phyloP scores from a whole-genome alignment of 2,329 filamentous ascomycete genomes.

The Talaromyces albobiverticillius region DNA sequence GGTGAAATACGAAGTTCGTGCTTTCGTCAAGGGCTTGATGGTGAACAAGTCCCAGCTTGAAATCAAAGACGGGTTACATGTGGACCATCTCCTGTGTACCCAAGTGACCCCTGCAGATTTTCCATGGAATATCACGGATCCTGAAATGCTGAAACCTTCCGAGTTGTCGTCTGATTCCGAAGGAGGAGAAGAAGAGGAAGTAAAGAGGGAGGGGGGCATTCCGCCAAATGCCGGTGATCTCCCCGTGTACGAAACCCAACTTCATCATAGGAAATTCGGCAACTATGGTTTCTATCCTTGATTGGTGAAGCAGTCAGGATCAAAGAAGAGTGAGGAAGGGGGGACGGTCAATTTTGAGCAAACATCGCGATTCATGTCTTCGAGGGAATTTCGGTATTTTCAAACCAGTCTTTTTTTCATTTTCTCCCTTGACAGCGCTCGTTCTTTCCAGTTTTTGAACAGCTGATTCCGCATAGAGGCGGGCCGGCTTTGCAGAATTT shows the following conservation, averaged over 20 bases:
- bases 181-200: background rate
- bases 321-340: background rate
- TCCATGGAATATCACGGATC: constrained; percentile 32
- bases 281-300: background rate
- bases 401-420: background rate
- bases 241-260: background rate
- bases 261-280: background rate
- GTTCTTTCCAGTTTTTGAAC: no score
- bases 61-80: constrained; percentile 24
- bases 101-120: constrained; percentile 39
- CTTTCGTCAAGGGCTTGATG: constrained; percentile 33
- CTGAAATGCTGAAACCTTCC: constrained; percentile 15
- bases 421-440: background rate
- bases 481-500: background rate
- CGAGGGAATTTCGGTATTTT: background rate
- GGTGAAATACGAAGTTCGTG: constrained; percentile 40
- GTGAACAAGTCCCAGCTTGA: constrained; percentile 40
- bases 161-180: constrained; percentile 11
- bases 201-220: background rate
- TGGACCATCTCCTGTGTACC: constrained; percentile 46
- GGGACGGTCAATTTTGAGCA: background rate
- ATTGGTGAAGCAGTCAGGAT: no score
- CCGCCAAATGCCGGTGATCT: background rate
- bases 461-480: no score
- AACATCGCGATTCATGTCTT: background rate